These are phyloP conservation scores for Oryza meyeriana DNA, from an alignment of 176 grass and related monocot species.

Conservation along the genomic window DNA sequence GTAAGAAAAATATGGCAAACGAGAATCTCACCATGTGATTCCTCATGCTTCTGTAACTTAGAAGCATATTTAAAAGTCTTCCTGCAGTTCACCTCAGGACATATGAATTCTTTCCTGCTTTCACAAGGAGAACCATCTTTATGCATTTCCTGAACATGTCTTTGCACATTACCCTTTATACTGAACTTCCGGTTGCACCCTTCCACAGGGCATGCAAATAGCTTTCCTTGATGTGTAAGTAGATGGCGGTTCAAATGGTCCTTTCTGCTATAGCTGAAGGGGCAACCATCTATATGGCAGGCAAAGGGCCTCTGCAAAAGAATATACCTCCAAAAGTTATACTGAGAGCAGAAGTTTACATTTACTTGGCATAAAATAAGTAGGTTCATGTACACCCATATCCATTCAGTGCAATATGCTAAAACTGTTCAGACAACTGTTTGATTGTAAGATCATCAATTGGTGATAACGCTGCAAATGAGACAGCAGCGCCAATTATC, in stretches of 20 bases:
- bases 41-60: constrained; percentile 63
- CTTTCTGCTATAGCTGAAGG: constrained; percentile 62
- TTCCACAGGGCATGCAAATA: constrained; percentile 57
- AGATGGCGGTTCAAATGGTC: constrained; percentile 74
- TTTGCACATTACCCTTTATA: constrained; percentile 64
- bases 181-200: constrained; percentile 54
- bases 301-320: constrained; percentile 56
- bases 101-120: constrained; percentile 50
- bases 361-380: constrained; percentile 11
- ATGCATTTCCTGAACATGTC: constrained; percentile 59
- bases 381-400: not conserved
- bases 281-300: constrained; percentile 58
- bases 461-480: not conserved
- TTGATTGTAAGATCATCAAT: too few species aligned
- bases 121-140: constrained; percentile 29
- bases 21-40: constrained; percentile 66
- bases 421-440: not conserved
- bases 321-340: constrained; percentile 17
- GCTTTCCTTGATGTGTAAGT: constrained; percentile 60
- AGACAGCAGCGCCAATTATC: not conserved
- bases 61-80: constrained; percentile 67
- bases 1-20: constrained; percentile 5
- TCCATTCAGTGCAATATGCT: not conserved
- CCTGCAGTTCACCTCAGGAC: constrained; percentile 54
- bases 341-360: not conserved